These are phyloP conservation scores for Vanderwaltozyma tropicalis DNA, from an alignment of 805 yeast genomes.

Conservation along the genomic window DNA sequence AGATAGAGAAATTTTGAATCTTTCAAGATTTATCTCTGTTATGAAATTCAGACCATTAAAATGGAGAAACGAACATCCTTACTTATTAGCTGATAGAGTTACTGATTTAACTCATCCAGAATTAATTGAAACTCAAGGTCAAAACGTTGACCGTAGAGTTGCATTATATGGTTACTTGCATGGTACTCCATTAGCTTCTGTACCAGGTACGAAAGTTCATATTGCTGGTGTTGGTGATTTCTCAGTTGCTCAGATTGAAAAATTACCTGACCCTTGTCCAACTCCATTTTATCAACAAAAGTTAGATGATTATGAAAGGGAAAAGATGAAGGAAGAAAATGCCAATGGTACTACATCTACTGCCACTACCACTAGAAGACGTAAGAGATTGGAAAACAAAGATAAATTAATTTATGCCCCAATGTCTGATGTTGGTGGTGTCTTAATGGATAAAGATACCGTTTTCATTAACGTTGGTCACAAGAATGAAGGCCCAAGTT, in stretches of 20 bases:
- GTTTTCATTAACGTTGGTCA: slow-evolving; percentile 66
- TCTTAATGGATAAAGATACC: slow-evolving; percentile 91
- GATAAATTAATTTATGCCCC: slow-evolving; percentile 96
- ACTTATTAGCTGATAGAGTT: slow-evolving; percentile 79
- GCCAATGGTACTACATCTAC: slow-evolving; percentile 38
- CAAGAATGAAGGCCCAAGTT: slow-evolving; percentile 29
- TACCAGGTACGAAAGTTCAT: slow-evolving; percentile 65
- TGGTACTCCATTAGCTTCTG: slow-evolving; percentile 72
- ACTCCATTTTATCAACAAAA: slow-evolving; percentile 87
- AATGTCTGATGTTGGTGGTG: slow-evolving; percentile 99
- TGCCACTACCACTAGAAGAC: slow-evolving; percentile 60
- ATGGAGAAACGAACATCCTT: slow-evolving; percentile 99
- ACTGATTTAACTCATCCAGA: slow-evolving; percentile 93
- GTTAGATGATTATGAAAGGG: slow-evolving; percentile 71
- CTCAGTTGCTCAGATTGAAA: slow-evolving; percentile 64
- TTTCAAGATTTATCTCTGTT: slow-evolving; percentile 85
- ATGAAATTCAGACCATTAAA: slow-evolving; percentile 98
- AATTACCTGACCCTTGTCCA: slow-evolving; percentile 97
- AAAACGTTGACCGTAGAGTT: slow-evolving; percentile 77
- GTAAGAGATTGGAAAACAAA: slow-evolving; percentile 87
- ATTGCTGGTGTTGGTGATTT: slow-evolving; percentile 94
- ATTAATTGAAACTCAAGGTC: slow-evolving; percentile 53
- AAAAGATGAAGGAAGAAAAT: slow-evolving; percentile 49
- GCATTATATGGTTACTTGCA: slow-evolving; percentile 92
- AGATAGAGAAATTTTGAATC: slow-evolving; percentile 85